These are phyloP conservation scores for Solanum peruvianum DNA, from an alignment of 257 asterid genomes.

Conservation along the genomic window DNA sequence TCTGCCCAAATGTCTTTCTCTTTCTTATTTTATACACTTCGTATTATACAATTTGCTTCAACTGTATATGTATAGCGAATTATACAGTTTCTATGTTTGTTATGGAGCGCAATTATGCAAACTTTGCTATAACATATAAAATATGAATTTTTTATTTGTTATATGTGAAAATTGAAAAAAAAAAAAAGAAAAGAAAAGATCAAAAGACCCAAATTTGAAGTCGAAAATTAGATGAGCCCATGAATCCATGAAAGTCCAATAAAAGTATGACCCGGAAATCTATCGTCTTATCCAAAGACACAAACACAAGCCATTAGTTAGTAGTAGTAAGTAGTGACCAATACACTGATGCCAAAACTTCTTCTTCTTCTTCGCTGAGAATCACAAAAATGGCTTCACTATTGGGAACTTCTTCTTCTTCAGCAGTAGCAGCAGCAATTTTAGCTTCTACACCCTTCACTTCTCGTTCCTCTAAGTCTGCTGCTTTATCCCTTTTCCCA, in stretches of 20 bases:
- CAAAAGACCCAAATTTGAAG: neutral
- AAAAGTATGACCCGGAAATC: constrained; percentile 15
- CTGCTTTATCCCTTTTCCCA: constrained; percentile 18
- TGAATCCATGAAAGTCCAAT: neutral
- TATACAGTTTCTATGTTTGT: too few relatives aligned
- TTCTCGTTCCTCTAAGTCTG: constrained; percentile 22
- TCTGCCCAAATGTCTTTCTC: too few relatives aligned
- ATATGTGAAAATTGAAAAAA: too few relatives aligned
- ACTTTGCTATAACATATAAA: too few relatives aligned
- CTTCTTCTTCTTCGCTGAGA: neutral
- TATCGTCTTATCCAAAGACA: constrained; percentile 54
- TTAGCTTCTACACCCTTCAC: constrained; percentile 31
- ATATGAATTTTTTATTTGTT: too few relatives aligned
- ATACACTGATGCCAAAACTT: neutral
- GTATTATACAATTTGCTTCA: too few relatives aligned
- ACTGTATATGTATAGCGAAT: too few relatives aligned
- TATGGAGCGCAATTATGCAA: too few relatives aligned
- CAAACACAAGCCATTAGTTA: constrained; percentile 5
- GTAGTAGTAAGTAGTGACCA: neutral
- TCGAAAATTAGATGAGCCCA: neutral
- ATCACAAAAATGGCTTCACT: constrained; percentile 34
- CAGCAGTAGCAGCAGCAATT: constrained; percentile 18
- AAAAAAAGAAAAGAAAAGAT: too few relatives aligned
- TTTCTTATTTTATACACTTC: too few relatives aligned
- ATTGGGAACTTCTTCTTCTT: constrained; percentile 42